A percentile compares a stretch with the other conserved stretches of the same genome.
Conservation (phyloP, 305 asterid genomes). For the Stenogyne calaminthoides region DNA sequence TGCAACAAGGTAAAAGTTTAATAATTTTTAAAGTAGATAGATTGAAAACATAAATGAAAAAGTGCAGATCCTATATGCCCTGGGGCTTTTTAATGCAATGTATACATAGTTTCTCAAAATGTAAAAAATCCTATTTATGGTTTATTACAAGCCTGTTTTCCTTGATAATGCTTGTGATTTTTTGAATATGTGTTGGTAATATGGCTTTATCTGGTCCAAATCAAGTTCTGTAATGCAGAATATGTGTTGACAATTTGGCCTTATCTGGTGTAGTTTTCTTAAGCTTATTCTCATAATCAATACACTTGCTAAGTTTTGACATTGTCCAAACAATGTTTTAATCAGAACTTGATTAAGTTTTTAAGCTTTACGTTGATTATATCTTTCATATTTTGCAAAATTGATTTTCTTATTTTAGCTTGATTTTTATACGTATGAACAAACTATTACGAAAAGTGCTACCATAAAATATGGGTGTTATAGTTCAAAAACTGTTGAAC, state of each 20-base stretch:
- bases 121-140: neutral
- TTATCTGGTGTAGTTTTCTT: conserved; percentile 9
- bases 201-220: neutral
- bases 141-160: neutral
- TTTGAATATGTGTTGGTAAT: neutral
- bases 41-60: neutral
- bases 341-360: neutral
- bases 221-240: neutral
- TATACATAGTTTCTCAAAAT: conserved; percentile 12
- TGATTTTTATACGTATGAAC: neutral
- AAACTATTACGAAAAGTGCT: neutral
- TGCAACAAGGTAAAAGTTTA: neutral
- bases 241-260: neutral
- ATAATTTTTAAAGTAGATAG: neutral
- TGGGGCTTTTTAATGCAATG: neutral
- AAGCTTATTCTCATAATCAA: neutral
- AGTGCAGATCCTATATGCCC: neutral
- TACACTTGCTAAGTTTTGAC: neutral
- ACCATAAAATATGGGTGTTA: neutral
- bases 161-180: conserved; percentile 6
- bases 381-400: neutral
- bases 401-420: conserved; percentile 2
- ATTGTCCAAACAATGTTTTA: neutral
- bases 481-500: conserved; percentile 23
- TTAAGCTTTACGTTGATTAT: neutral